These are phyloP conservation scores for Dendrobium catenatum DNA, from an alignment of 106 monocot genomes.

Conservation along the genomic window DNA sequence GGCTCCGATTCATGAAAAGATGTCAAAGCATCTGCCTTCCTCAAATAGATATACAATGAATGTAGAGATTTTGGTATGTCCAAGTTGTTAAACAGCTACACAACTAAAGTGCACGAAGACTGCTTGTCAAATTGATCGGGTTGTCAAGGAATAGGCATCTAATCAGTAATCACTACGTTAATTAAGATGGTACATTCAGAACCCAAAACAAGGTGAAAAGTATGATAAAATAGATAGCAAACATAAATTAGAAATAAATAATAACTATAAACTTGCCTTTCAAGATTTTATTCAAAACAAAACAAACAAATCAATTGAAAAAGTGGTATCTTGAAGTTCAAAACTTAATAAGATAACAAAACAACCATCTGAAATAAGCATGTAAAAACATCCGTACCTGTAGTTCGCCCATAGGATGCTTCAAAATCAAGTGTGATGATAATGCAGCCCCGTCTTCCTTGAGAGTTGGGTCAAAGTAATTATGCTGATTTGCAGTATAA, in stretches of 20 bases:
- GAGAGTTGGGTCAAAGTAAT: slow-evolving; percentile 32
- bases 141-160: too few species aligned
- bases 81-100: neutral
- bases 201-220: neutral
- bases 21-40: neutral
- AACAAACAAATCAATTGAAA: neutral
- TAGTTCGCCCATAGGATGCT: slow-evolving; percentile 82
- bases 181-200: neutral
- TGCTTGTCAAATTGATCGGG: too few species aligned
- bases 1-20: neutral
- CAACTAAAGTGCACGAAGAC: too few species aligned
- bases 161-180: too few species aligned
- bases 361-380: neutral
- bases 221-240: neutral
- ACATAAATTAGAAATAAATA: neutral
- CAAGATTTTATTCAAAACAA: neutral
- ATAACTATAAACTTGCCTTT: neutral
- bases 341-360: neutral
- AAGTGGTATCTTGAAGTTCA: neutral
- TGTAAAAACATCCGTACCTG: slow-evolving; percentile 42
- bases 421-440: slow-evolving; percentile 80
- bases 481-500: slow-evolving; percentile 18
- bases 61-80: neutral
- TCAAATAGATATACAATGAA: neutral
- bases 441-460: slow-evolving; percentile 38